These are phyloP conservation scores for Corinectria fuckeliana DNA, from an alignment of 2,329 filamentous ascomycete species.

Conservation along the genomic window DNA sequence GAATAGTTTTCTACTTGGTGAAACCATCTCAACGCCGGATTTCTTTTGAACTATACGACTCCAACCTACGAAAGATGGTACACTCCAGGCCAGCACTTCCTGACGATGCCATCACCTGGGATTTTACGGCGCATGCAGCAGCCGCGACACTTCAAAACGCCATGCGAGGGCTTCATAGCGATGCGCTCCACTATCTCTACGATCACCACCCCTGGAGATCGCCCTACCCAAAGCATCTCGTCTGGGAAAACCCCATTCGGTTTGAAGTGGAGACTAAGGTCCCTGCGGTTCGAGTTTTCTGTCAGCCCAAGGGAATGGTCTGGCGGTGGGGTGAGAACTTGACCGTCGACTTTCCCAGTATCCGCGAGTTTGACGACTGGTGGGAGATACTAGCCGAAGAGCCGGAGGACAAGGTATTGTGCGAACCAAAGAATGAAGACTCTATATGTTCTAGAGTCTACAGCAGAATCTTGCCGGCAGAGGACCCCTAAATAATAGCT, in stretches of 20 bases:
- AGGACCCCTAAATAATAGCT: background rate
- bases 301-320: background rate
- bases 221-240: background rate
- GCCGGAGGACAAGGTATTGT: background rate
- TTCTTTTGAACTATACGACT: constrained; percentile 8
- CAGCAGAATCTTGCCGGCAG: background rate
- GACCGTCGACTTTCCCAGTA: constrained; percentile 1
- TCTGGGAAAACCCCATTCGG: background rate
- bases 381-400: background rate
- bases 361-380: background rate
- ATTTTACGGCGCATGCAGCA: constrained; percentile 1
- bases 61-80: constrained; percentile 7
- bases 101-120: constrained; percentile 12
- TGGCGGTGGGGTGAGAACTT: background rate
- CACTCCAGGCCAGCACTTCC: background rate
- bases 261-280: constrained; percentile 1
- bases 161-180: background rate
- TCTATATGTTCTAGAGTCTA: background rate
- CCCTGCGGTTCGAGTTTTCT: constrained; percentile 5
- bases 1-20: constrained; percentile 14
- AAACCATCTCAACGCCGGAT: background rate
- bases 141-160: constrained; percentile 12
- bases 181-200: background rate
- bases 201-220: background rate
- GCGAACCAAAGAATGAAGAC: background rate